phyloP scores from a whole-genome alignment of 768 basidiomycete species.

The Cubamyces lactineus region DNA sequence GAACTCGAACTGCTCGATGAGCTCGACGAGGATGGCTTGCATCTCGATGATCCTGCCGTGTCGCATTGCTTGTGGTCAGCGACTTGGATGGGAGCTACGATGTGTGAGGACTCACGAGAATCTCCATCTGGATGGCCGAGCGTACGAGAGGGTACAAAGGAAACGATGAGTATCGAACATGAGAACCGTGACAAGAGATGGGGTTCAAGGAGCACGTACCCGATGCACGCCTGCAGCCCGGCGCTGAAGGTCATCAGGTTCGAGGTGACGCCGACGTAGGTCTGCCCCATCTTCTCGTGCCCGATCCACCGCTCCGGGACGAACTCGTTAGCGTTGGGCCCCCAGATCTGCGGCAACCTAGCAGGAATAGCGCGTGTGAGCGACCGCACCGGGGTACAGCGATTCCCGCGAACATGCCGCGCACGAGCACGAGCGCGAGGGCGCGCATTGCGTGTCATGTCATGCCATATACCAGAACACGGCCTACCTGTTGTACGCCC shows the following conservation, averaged over 20 bases:
- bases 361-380: too few relatives aligned
- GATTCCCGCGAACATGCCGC: neutral
- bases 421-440: neutral
- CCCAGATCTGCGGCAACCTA: conserved; percentile 36
- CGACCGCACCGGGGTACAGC: too few relatives aligned
- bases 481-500: conserved; percentile 39
- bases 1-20: conserved; percentile 42
- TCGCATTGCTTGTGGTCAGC: too few relatives aligned
- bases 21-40: conserved; percentile 39
- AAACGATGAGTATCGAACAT: neutral
- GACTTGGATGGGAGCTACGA: conserved; percentile 4
- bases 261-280: conserved; percentile 24
- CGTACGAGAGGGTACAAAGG: neutral
- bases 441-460: too few relatives aligned
- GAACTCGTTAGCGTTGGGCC: conserved; percentile 36
- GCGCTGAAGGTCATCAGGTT: conserved; percentile 24
- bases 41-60: conserved; percentile 36
- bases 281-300: conserved; percentile 21
- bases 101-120: conserved; percentile 34
- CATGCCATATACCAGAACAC: too few relatives aligned
- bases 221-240: conserved; percentile 29
- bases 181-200: neutral
- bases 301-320: conserved; percentile 35
- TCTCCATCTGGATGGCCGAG: conserved; percentile 28
- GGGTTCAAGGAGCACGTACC: neutral